Percentiles rank a stretch among this genome's conserved stretches.
Evolutionary conservation across 371 early-diverging fungal species (phyloP).

Genomic region (Polyrhizophydium stewartii): DNA sequence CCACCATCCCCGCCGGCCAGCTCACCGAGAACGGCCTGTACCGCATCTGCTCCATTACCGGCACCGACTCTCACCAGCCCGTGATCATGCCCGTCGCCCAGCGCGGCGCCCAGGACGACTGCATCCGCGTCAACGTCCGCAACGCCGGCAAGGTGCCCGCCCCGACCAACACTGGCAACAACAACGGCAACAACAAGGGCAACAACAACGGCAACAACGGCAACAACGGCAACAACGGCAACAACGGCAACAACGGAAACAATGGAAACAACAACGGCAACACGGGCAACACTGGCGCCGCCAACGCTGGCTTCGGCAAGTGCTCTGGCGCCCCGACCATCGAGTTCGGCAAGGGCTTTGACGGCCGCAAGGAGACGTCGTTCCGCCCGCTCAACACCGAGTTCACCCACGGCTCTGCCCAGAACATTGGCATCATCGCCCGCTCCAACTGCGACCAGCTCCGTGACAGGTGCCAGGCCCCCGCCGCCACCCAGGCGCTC

Average conservation of each 20-base stretch:
- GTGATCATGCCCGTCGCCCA: slow-evolving; percentile 40
- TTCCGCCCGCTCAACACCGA: background rate
- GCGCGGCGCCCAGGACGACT: slow-evolving; percentile 40
- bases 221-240: no score
- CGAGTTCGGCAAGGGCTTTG: background rate
- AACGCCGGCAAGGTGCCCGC: no score
- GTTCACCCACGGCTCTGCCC: no score
- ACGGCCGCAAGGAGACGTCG: background rate
- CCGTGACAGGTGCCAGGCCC: background rate
- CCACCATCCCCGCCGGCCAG: slow-evolving; percentile 12
- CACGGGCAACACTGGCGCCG: background rate
- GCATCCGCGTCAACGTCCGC: slow-evolving; percentile 26
- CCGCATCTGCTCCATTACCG: slow-evolving; percentile 33
- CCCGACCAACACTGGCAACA: no score
- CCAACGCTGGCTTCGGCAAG: background rate
- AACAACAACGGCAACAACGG: no score
- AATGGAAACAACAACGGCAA: no score
- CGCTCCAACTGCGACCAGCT: background rate
- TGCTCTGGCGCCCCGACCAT: background rate
- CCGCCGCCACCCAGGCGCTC: background rate
- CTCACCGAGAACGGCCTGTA: slow-evolving; percentile 15
- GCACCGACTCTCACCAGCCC: slow-evolving; percentile 26
- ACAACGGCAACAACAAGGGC: no score
- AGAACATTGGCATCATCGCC: no score
- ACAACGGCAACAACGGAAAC: background rate